These are phyloP conservation scores for Dryadomyces quercivorus DNA, from an alignment of 2,329 filamentous ascomycete genomes.

Conservation along the genomic window DNA sequence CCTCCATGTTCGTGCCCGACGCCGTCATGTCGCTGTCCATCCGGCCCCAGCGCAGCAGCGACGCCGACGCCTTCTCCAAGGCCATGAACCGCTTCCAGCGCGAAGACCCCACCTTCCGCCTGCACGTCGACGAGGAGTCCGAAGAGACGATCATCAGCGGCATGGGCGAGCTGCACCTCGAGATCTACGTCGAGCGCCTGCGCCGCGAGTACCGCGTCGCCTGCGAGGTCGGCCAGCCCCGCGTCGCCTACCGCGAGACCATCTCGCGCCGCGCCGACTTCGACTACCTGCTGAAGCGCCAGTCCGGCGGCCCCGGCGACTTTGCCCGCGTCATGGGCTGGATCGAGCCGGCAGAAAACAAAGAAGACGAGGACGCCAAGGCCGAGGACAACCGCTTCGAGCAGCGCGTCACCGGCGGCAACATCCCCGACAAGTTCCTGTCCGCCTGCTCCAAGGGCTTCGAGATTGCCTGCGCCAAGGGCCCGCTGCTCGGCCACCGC, in stretches of 20 bases:
- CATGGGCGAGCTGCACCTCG: constrained; percentile 94
- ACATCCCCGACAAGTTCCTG: constrained; percentile 91
- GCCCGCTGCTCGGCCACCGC: constrained; percentile 82
- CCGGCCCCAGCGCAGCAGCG: constrained; percentile 86
- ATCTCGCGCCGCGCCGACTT: constrained; percentile 70
- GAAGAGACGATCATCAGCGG: constrained; percentile 97
- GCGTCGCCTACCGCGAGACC: constrained; percentile 94
- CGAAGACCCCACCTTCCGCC: constrained; percentile 94
- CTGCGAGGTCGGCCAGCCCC: constrained; percentile 88
- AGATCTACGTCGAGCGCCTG: constrained; percentile 96
- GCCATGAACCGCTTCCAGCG: constrained; percentile 98
- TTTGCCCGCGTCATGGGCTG: constrained; percentile 86
- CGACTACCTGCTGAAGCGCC: constrained; percentile 89
- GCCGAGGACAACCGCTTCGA: constrained; percentile 71
- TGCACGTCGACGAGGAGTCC: constrained; percentile 82
- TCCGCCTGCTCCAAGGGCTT: constrained; percentile 94
- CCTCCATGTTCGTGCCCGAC: constrained; percentile 95
- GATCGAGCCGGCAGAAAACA: constrained; percentile 65
- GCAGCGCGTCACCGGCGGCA: constrained; percentile 75
- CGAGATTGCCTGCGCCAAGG: constrained; percentile 67
- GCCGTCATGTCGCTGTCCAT: constrained; percentile 97
- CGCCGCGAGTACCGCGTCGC: constrained; percentile 94
- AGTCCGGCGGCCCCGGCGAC: constrained; percentile 90
- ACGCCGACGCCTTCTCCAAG: constrained; percentile 91
- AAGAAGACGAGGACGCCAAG: constrained; percentile 49